Evolutionary conservation across 495 filamentous ascomycete species (phyloP).

Genomic region (Tetracladium setigerum): DNA sequence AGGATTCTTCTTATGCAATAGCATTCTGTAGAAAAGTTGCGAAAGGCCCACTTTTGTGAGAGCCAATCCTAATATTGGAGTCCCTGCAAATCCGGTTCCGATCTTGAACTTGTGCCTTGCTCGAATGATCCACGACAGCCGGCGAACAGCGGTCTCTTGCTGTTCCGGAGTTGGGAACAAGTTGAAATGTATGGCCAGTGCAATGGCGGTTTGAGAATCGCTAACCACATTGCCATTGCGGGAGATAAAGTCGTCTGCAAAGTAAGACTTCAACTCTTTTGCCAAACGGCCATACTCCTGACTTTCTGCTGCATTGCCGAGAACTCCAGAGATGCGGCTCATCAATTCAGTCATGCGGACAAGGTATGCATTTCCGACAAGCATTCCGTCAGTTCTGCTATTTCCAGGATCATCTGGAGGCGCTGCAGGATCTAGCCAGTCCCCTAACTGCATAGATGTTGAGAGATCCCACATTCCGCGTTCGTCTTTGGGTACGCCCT

Average conservation of each 20-base stretch:
- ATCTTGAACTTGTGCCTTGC: constrained; percentile 37
- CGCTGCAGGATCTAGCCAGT: constrained; percentile 47
- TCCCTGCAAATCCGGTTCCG: constrained; percentile 47
- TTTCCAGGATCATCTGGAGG: constrained; percentile 32
- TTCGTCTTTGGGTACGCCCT: constrained; percentile 33
- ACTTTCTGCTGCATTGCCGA: constrained; percentile 25
- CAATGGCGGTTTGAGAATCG: constrained; percentile 41
- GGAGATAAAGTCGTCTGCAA: constrained; percentile 34
- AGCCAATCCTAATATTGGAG: constrained; percentile 37
- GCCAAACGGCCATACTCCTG: constrained; percentile 23
- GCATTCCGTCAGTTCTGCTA: constrained; percentile 30
- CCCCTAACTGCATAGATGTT: constrained; percentile 38
- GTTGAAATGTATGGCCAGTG: constrained; percentile 36
- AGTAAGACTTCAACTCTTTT: constrained; percentile 24
- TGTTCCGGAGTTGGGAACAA: constrained; percentile 30
- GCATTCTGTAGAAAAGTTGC: constrained; percentile 23
- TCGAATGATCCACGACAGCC: constrained; percentile 30
- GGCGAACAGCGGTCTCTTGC: constrained; percentile 7
- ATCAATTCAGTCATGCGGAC: constrained; percentile 33
- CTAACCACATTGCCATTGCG: constrained; percentile 28
- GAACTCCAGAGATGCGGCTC: constrained; percentile 22
- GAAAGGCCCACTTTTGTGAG: constrained; percentile 30
- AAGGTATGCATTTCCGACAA: constrained; percentile 46
- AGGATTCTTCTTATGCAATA: constrained; percentile 25
- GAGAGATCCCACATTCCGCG: no score